Evolutionary conservation across 169 alveolate species (phyloP), one percentile per base, ranked within the genome.

Genomic region (Plasmodium malariae): DNA sequence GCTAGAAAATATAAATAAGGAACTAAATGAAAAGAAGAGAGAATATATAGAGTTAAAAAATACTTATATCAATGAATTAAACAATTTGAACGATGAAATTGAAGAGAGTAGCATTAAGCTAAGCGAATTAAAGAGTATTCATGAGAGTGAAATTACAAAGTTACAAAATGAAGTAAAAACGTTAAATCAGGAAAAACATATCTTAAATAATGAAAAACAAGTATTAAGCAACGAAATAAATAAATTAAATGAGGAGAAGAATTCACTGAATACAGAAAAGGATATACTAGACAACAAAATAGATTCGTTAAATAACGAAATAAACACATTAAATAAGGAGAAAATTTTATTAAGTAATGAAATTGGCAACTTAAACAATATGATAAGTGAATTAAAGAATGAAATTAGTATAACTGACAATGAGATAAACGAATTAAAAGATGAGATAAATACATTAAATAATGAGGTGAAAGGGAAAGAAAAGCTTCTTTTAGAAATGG

Each of bases 31-130:
- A 24, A 76, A 63, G 43, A 34, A 37, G 63, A 48, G 45, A 49
- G 89, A 76, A 30, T 76, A 2, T 30, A 45, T 40, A 26, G 55
- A 76, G 37, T 30, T 28, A 28, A 76, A 76, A 76, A 76, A 76
- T 28, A 62, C 3, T 51, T 34, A 76, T 36, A 48, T 48, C 6
- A 45, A 19, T 51, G 85, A 80, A 36, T 36, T 80, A 80, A 80
- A 43, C 28, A 63, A 80, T 9, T 43, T 80, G 14, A 80, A 45
- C 21, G 72, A 54, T 34, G 80, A 80, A 80, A 36, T 65, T 17
- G 72, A 80, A 69, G 62, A 65, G 59, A 28, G 59, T 28, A 32
- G 32, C 19, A 51, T 43, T 24, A 54, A 80, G 51, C 28, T 32
- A 59, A 59, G 12, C 2, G 43, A 80, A 49, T 26, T 63, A 49